Evolutionary conservation across 1,139 yeast genomes (phyloP), one percentile per base, ranked within the genome.

Genomic region (Yamadazyma spencermartinsiae): DNA sequence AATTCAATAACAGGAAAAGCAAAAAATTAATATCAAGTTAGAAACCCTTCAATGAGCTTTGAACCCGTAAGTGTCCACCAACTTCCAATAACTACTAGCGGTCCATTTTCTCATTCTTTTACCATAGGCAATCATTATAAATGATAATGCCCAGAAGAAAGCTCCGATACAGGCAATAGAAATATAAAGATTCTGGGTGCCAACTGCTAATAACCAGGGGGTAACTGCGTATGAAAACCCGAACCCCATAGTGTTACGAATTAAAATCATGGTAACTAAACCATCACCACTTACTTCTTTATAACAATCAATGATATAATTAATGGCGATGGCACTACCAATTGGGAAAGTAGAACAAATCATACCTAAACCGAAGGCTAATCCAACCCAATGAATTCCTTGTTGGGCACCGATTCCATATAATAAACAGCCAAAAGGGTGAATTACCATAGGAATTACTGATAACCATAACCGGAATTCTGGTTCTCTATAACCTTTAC

Each of bases 391-490:
- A 41, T 54, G 57, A 32, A 54, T 52, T 7, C 55, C 55, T 19
- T 52, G 38, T 11, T 33, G 43, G 4, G 58, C 58, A 5, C 59
- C 59, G 23, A 54, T 53, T 11, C 59, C 58, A 43, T 53, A 54
- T 21, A 54, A 46, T 13, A 54, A 40, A 33, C 49, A 49, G 3
- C 53, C 54, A 37, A 44, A 44, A 4, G 52, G 52, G 20, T 50
- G 51, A n/a, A 49, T 29, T 2, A 61, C 39, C 35, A 56, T 49
- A 4, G 65, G 64, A 14, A 52, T 40, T 3, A 53, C 37, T 54
- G 60, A 56, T 16, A 60, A 52, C 56, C 58, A 59, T 18, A 61
- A 43, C 34, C 66, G 45, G 41, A 55, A 57, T 39, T 61, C 67
- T 0, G 66, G 63, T 31, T 61, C 66, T 31, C 59, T 44, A 21